Evolutionary conservation across 306 rosid species (phyloP).

Genomic region (Fragaria nilgerrensis): DNA sequence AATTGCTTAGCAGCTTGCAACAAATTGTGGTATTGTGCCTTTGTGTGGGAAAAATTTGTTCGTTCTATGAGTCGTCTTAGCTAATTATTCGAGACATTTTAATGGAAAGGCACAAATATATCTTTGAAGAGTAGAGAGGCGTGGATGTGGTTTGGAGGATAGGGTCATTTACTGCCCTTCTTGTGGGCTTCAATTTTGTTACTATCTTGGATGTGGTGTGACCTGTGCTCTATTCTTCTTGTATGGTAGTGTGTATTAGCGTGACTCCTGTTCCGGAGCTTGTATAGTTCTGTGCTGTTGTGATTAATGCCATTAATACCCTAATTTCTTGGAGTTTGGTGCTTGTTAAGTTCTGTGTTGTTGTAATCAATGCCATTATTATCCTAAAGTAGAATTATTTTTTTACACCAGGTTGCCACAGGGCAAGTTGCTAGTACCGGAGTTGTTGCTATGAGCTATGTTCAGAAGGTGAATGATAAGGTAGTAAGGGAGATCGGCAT

Average conservation of each 20-base stretch:
- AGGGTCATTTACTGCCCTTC: background rate
- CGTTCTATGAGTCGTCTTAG: background rate
- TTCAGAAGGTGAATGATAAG: conserved; percentile 95
- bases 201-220: background rate
- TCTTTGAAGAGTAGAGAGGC: background rate
- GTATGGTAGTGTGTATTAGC: background rate
- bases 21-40: background rate
- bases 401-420: conserved; percentile 72
- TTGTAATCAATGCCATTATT: background rate
- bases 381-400: background rate
- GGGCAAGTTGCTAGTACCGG: conserved; percentile 98
- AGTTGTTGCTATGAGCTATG: conserved; percentile 88
- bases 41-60: background rate
- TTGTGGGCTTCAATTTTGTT: background rate
- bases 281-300: background rate
- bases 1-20: background rate
- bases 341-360: background rate
- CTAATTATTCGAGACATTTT: background rate
- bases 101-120: background rate
- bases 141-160: background rate
- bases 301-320: background rate
- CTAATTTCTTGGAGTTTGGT: too few species aligned
- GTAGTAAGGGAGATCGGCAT: conserved; percentile 36
- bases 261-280: background rate
- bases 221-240: background rate